These are phyloP conservation scores for Candida buenavistaensis DNA, from an alignment of 1,139 yeast species.

Conservation along the genomic window DNA sequence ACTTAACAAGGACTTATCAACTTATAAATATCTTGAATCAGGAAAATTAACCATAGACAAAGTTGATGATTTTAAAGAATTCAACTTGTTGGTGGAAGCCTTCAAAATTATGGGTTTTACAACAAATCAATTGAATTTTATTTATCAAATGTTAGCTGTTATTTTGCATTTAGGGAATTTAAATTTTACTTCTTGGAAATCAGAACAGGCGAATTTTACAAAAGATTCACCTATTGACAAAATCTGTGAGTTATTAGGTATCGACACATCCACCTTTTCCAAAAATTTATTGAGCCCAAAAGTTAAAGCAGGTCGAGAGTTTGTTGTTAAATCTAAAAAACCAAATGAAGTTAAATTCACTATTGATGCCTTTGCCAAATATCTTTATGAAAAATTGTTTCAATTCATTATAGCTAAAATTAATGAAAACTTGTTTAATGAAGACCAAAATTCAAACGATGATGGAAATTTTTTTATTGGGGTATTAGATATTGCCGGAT, in stretches of 20 bases:
- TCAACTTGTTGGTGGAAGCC: conserved; percentile 59
- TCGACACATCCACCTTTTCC: conserved; percentile 57
- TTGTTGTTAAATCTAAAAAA: conserved; percentile 75
- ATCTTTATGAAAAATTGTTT: conserved; percentile 82
- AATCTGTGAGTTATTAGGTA: conserved; percentile 66
- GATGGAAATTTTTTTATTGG: conserved; percentile 61
- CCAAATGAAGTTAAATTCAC: conserved; percentile 80
- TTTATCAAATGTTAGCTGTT: conserved; percentile 70
- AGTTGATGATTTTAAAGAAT: conserved; percentile 75
- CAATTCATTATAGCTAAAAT: conserved; percentile 75
- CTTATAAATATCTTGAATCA: conserved; percentile 59
- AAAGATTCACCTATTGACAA: conserved; percentile 53
- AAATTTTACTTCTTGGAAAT: conserved; percentile 65
- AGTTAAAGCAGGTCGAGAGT: conserved; percentile 90
- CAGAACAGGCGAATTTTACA: conserved; percentile 79
- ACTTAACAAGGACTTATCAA: conserved; percentile 43
- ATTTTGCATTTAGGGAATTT: conserved; percentile 87
- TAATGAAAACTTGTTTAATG: conserved; percentile 59
- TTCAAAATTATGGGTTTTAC: conserved; percentile 74
- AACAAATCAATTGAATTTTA: conserved; percentile 52
- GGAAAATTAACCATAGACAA: conserved; percentile 60
- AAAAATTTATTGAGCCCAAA: conserved; percentile 66
- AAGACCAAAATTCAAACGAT: conserved; percentile 32
- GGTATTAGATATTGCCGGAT: conserved; percentile 95
- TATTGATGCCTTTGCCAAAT: conserved; percentile 84